Percentiles rank a stretch among this genome's conserved stretches.
phyloP scores from a whole-genome alignment of 495 filamentous ascomycete genomes.

The Talaromyces adpressus region DNA sequence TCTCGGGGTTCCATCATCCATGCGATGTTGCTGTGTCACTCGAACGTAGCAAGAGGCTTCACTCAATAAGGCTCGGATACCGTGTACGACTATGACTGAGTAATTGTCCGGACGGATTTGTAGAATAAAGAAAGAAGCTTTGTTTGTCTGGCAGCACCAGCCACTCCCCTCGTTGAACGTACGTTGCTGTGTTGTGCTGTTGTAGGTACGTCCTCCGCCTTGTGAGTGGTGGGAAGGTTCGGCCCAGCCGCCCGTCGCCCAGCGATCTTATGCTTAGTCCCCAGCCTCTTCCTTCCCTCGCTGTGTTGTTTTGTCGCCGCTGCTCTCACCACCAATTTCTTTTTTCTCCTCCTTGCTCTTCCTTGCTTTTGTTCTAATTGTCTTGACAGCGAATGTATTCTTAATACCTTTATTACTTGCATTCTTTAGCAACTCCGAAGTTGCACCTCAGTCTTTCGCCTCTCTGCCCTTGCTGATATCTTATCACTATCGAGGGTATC shows the following conservation, averaged over 20 bases:
- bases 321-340: background rate
- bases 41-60: background rate
- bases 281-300: constrained; percentile 2
- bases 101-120: background rate
- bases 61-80: background rate
- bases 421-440: background rate
- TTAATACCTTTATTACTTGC: background rate
- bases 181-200: background rate
- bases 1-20: background rate
- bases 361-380: background rate
- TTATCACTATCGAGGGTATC: background rate
- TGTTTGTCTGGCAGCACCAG: background rate
- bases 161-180: background rate
- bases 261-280: background rate
- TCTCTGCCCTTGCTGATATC: constrained; percentile 2
- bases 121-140: background rate
- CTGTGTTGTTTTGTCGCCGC: background rate
- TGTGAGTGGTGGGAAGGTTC: constrained; percentile 10
- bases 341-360: constrained; percentile 1
- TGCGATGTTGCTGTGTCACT: background rate
- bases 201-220: background rate
- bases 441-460: background rate
- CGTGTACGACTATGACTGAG: background rate
- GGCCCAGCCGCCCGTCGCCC: constrained; percentile 10
- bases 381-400: background rate